Percentiles rank a stretch among this genome's conserved stretches.
phyloP scores from a whole-genome alignment of 2,329 filamentous ascomycete species.

The Pseudogymnoascus destructans region DNA sequence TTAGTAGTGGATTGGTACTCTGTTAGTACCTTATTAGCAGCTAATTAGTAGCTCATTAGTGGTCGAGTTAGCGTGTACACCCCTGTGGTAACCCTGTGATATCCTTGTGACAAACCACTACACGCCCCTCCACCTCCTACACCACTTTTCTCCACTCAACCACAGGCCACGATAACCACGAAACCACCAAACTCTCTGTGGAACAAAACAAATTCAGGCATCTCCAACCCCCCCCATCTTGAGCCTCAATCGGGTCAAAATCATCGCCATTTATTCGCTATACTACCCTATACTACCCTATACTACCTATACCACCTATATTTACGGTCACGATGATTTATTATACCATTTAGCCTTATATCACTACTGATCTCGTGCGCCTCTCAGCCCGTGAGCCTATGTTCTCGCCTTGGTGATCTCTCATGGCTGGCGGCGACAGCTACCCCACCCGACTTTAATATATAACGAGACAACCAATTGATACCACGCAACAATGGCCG shows the following conservation, averaged over 20 bases:
- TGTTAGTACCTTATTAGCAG: constrained; percentile 1
- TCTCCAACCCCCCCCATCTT: not conserved
- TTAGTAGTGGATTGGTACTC: not conserved
- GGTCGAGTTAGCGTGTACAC: not conserved
- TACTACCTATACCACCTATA: not conserved
- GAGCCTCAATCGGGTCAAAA: constrained; percentile 1
- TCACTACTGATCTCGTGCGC: not conserved
- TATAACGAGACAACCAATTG: constrained; percentile 23
- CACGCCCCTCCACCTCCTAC: not conserved
- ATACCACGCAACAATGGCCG: constrained; percentile 26
- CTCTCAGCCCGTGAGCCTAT: not conserved
- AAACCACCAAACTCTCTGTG: not conserved
- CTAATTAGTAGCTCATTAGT: not conserved
- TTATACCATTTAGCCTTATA: not conserved
- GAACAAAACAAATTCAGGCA: constrained; percentile 1
- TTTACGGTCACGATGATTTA: constrained; percentile 1
- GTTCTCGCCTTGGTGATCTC: not conserved
- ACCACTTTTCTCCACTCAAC: not conserved
- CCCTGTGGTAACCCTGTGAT: not conserved
- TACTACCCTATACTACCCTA: no score
- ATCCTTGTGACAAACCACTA: not conserved
- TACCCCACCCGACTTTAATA: constrained; percentile 13
- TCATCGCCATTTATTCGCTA: not conserved
- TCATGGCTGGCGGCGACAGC: constrained; percentile 6
- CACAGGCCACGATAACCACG: not conserved